These are phyloP conservation scores for Dacryopinax primogenitus DNA, from an alignment of 768 basidiomycete genomes.

Conservation along the genomic window DNA sequence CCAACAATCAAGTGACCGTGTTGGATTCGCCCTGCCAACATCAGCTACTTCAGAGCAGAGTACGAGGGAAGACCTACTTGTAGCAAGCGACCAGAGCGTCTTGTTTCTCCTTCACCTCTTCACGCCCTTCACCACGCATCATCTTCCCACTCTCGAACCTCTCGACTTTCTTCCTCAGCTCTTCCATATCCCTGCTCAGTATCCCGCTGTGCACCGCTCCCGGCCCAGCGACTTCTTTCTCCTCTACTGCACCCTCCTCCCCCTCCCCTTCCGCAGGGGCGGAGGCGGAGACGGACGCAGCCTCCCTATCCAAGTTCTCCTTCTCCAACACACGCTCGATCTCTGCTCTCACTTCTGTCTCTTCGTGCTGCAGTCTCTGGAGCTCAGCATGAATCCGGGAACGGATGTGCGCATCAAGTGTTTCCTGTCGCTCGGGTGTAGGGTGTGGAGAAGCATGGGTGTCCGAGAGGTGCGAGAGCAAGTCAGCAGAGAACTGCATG, in stretches of 20 bases:
- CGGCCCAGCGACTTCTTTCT: too few relatives aligned
- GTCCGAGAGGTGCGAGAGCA: constrained; percentile 68
- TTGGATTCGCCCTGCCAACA: constrained; percentile 28
- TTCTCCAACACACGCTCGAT: constrained; percentile 71
- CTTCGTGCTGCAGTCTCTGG: constrained; percentile 50
- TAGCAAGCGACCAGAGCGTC: constrained; percentile 64
- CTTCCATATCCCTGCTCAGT: constrained; percentile 61
- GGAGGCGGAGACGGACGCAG: constrained; percentile 20
- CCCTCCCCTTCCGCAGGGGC: constrained; percentile 27
- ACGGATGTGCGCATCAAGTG: constrained; percentile 60
- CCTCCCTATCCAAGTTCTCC: constrained; percentile 75
- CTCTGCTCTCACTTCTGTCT: constrained; percentile 53
- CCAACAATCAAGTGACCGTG: constrained; percentile 60
- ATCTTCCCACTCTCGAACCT: constrained; percentile 47
- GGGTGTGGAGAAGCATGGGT: constrained; percentile 45
- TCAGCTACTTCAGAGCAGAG: background rate
- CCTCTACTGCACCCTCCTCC: constrained; percentile 29
- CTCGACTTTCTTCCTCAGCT: constrained; percentile 59
- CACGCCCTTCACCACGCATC: constrained; percentile 30
- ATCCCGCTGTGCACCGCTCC: constrained; percentile 40
- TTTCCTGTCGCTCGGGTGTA: constrained; percentile 54
- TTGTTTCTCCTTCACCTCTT: constrained; percentile 41
- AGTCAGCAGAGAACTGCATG: constrained; percentile 63
- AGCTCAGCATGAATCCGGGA: constrained; percentile 59
- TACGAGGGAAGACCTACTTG: constrained; percentile 28